phyloP scores from a whole-genome alignment of 2,329 filamentous ascomycete species.

The Chaetoscypha palmicola region DNA sequence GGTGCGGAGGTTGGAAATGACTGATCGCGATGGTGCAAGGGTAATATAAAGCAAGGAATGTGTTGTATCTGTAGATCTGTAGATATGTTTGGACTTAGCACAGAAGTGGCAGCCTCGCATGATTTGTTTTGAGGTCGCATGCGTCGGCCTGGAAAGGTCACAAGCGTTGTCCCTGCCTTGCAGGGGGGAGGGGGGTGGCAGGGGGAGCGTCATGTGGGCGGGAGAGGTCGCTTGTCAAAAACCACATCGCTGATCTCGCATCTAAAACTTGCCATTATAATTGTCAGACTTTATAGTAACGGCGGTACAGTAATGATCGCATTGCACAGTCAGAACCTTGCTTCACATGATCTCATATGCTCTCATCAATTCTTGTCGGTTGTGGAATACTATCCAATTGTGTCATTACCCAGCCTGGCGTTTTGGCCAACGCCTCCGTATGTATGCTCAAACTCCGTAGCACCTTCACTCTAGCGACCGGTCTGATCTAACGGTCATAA shows the following conservation, averaged over 20 bases:
- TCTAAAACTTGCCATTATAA: too few relatives aligned
- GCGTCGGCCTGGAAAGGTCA: not conserved
- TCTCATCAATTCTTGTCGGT: too few relatives aligned
- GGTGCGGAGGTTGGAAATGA: not conserved
- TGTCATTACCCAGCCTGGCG: too few relatives aligned
- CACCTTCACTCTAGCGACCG: too few relatives aligned
- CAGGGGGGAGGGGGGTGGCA: not conserved
- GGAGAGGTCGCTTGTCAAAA: too few relatives aligned
- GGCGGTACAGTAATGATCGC: too few relatives aligned
- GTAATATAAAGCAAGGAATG: not conserved
- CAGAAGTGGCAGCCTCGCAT: constrained; percentile 1
- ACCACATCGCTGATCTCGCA: too few relatives aligned
- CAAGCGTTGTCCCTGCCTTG: not conserved
- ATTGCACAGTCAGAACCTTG: too few relatives aligned
- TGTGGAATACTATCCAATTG: too few relatives aligned
- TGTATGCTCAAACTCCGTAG: not conserved
- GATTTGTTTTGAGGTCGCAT: not conserved
- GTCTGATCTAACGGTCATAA: constrained; percentile 43
- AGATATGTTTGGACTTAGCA: not conserved
- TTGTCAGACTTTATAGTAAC: too few relatives aligned
- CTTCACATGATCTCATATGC: too few relatives aligned
- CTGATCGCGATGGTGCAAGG: not conserved
- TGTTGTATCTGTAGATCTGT: not conserved
- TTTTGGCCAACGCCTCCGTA: too few relatives aligned
- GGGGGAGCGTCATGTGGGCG: not conserved